Percentiles rank a stretch among this genome's conserved stretches.
Evolutionary conservation across 2,329 filamentous ascomycete genomes (phyloP).

Genomic region (Colletotrichum nymphaeae): DNA sequence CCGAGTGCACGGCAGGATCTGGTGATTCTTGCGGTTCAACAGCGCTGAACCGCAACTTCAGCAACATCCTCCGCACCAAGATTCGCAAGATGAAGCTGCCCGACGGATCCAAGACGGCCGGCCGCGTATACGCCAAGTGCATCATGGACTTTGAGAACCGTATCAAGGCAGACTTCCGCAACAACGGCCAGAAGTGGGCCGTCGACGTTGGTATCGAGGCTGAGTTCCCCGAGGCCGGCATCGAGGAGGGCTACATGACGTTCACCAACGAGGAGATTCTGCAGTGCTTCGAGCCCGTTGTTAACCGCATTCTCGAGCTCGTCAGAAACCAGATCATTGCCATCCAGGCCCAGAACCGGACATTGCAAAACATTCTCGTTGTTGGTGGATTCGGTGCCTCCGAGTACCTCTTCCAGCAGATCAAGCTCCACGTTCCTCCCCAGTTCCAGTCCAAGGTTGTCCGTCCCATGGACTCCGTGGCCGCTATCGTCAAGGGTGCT

Average conservation of each 20-base stretch:
- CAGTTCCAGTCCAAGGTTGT: slow-evolving; percentile 99
- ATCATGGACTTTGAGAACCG: slow-evolving; percentile 99
- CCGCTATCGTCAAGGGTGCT: slow-evolving; percentile 97
- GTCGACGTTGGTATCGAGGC: slow-evolving; percentile 99
- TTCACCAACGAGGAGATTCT: slow-evolving; percentile 99
- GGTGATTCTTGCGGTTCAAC: slow-evolving; percentile 99
- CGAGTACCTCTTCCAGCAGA: slow-evolving; percentile 99
- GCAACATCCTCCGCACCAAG: slow-evolving; percentile 96
- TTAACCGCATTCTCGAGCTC: slow-evolving; percentile 95
- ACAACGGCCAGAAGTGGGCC: slow-evolving; percentile 99
- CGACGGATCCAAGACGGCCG: slow-evolving; percentile 96
- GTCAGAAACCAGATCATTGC: slow-evolving; percentile 99
- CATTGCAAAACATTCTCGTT: slow-evolving; percentile 94
- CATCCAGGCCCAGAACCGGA: slow-evolving; percentile 95
- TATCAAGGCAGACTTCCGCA: slow-evolving; percentile 99
- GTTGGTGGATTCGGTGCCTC: slow-evolving; percentile 98
- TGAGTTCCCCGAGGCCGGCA: slow-evolving; percentile 96
- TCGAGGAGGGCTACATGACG: slow-evolving; percentile 99
- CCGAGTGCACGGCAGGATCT: slow-evolving; percentile 96
- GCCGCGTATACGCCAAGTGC: slow-evolving; percentile 97
- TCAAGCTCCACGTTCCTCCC: slow-evolving; percentile 97
- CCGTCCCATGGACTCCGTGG: slow-evolving; percentile 97
- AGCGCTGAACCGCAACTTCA: slow-evolving; percentile 96
- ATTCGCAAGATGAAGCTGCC: slow-evolving; percentile 99
- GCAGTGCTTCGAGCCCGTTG: slow-evolving; percentile 98